A percentile compares a stretch with the other conserved stretches of the same genome.
These are phyloP conservation scores for Sicyos baderoa DNA, from an alignment of 306 rosid genomes.

Conservation along the genomic window DNA sequence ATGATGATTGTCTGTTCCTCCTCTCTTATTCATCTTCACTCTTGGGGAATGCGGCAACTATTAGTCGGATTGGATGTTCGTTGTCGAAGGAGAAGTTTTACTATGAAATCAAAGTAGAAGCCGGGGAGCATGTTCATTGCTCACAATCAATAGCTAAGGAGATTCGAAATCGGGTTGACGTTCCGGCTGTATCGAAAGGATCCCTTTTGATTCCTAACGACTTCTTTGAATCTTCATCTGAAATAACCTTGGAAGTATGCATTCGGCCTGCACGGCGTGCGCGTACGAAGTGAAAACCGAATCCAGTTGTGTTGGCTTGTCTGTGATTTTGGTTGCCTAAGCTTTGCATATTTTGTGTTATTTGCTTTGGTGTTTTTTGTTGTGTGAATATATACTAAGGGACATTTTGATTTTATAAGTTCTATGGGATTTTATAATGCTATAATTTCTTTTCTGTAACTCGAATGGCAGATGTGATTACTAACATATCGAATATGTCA, in stretches of 20 bases:
- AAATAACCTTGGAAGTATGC: constrained; percentile 34
- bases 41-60: constrained; percentile 35
- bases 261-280: constrained; percentile 21
- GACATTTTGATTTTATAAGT: no score
- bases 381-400: no score
- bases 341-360: neutral
- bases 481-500: no score
- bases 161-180: constrained; percentile 21
- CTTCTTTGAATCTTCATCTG: constrained; percentile 23
- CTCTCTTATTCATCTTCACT: constrained; percentile 24
- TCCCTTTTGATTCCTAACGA: constrained; percentile 42
- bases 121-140: constrained; percentile 22
- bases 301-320: neutral
- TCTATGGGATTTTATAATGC: no score
- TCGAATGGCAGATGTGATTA: no score
- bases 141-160: constrained; percentile 31
- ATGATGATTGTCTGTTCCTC: constrained; percentile 36
- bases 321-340: neutral
- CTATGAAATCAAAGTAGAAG: constrained; percentile 40
- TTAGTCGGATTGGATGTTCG: constrained; percentile 44
- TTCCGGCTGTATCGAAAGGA: constrained; percentile 15
- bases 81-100: constrained; percentile 20
- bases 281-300: neutral
- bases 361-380: no score
- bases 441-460: no score